Base-by-base conservation (phyloP, 1,139 yeast genomes). In the Suhomyces coccinellae region DNA sequence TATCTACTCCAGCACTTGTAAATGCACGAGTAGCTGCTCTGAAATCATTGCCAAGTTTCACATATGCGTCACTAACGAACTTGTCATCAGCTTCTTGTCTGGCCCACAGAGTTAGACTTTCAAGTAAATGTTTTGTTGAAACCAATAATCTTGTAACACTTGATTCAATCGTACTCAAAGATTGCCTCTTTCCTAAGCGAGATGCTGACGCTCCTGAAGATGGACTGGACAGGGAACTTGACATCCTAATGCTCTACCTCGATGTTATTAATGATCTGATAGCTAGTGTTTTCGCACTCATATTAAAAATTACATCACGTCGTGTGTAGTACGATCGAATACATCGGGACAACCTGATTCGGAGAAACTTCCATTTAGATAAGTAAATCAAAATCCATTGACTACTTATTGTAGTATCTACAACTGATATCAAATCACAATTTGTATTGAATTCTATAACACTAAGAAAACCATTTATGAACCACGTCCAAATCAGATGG, bases 81-180 rank as follows among this genome's bases (percentile, higher is more conserved):
- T 82, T 82, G 45, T 91, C 98, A 32, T 85, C 79, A 3, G 89
- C 91, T 30, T 79, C 79, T 26, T 80, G 82, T 48, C 83, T 77
- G 1, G 99, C 93, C 99, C 99, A 95, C 52, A 83, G 90, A 0
- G 96, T 89, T 44, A 95, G 70, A 30, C 90, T 80, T 56, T 88
- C 96, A 13, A 93, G 71, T 13, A 95, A 72, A 50, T 88, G 93
- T 57, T 91, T 91, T 1, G 98, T 91, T 2, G 97, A 87, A 28
- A 91, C 93, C 42, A 95, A 73, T 20, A 91, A 73, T 49, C 89
- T 73, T 0, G 96, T 87, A 3, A 88, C 95, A 50, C 93, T 83
- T 6, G 90, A 81, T 57, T 89, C 97, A 39, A 87, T 85, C 13
- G 93, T 84, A 55, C 79, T 77, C 67, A 80, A 67, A 43, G 76